These are phyloP conservation scores for Tagetes erecta DNA, from an alignment of 129 eudicot genomes.

Conservation along the genomic window DNA sequence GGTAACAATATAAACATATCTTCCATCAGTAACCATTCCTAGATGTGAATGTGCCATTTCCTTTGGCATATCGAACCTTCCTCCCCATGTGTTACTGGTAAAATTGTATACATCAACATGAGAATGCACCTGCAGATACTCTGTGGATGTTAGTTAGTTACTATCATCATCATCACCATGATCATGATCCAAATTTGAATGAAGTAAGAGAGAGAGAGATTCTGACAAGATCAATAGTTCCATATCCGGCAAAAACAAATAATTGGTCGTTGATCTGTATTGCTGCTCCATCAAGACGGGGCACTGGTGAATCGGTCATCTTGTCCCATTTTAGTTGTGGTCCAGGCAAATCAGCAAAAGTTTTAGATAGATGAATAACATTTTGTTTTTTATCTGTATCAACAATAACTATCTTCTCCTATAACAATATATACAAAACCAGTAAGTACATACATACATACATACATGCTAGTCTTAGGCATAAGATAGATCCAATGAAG, in stretches of 20 bases:
- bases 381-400: conserved; percentile 22
- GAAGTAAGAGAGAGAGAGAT: not conserved
- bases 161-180: not conserved
- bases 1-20: conserved; percentile 76
- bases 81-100: conserved; percentile 76
- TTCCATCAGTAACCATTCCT: conserved; percentile 96
- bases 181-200: not conserved
- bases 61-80: conserved; percentile 91
- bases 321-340: conserved; percentile 77
- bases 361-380: conserved; percentile 59
- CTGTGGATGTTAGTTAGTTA: not conserved
- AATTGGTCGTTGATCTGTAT: conserved; percentile 77
- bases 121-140: conserved; percentile 66
- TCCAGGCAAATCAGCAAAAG: conserved; percentile 89
- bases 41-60: conserved; percentile 98
- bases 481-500: too few relatives aligned
- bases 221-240: conserved; percentile 78
- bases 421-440: not conserved
- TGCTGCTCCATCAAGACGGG: conserved; percentile 96
- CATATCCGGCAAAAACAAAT: conserved; percentile 93
- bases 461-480: too few relatives aligned
- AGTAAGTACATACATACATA: too few relatives aligned
- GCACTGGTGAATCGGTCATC: conserved; percentile 79
- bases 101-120: conserved; percentile 95
- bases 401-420: conserved; percentile 21